phyloP scores from a whole-genome alignment of 768 basidiomycete genomes.

The Rhodotorula toruloides region DNA sequence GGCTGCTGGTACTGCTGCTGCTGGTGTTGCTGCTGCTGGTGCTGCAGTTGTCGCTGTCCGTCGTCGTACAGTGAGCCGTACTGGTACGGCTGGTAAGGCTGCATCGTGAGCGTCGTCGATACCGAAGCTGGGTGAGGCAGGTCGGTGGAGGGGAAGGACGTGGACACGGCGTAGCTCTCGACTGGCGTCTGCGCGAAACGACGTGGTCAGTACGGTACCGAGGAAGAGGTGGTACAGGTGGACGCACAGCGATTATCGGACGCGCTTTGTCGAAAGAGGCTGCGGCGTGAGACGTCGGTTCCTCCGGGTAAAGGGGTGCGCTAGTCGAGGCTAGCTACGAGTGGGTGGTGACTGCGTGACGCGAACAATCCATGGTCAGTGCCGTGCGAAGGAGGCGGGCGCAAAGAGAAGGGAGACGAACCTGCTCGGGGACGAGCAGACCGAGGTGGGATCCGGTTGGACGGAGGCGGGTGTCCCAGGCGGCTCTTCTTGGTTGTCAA shows the following conservation, averaged over 20 bases:
- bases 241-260: conserved; percentile 3
- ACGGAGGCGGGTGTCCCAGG: too few relatives aligned
- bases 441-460: too few relatives aligned
- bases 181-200: background rate
- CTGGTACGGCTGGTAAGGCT: background rate
- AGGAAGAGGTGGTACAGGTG: too few relatives aligned
- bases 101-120: background rate
- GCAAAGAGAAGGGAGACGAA: too few relatives aligned
- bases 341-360: background rate
- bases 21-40: background rate
- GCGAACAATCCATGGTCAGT: too few relatives aligned
- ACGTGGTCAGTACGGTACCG: background rate
- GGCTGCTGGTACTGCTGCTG: too few relatives aligned
- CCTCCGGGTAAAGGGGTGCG: too few relatives aligned
- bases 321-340: background rate
- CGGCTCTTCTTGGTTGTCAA: too few relatives aligned
- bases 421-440: too few relatives aligned
- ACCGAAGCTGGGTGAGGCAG: background rate
- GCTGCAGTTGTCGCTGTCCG: background rate
- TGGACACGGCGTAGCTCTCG: background rate
- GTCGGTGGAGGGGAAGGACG: conserved; percentile 9
- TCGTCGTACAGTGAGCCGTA: background rate
- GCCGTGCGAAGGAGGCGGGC: too few relatives aligned
- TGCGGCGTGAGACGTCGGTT: background rate
- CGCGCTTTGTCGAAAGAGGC: background rate